A percentile compares a stretch with the other conserved stretches of the same genome.
Evolutionary conservation across 176 grass and related monocot genomes (phyloP).

Genomic region (Oryza meridionalis): DNA sequence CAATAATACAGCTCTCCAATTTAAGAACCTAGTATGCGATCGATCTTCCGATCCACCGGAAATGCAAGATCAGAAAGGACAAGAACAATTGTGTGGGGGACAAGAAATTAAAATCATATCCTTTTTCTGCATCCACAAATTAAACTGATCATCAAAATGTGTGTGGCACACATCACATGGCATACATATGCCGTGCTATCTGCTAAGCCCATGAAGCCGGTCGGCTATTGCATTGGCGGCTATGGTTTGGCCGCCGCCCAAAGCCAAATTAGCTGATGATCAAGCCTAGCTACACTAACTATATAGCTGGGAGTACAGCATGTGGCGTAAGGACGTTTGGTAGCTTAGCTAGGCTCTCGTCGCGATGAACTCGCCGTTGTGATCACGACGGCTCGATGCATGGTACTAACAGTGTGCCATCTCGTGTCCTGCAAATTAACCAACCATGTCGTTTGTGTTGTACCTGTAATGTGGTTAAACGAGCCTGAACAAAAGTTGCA

Average conservation of each 20-base stretch:
- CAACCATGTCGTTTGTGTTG: not conserved
- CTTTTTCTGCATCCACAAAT: not conserved
- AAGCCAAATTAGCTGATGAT: too few relatives aligned
- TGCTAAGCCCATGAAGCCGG: not conserved
- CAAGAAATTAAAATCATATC: not conserved
- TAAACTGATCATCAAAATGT: not conserved
- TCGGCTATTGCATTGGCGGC: not conserved
- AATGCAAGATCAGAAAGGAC: not conserved
- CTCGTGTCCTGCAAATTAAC: not conserved
- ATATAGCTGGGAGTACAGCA: not conserved
- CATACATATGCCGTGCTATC: not conserved
- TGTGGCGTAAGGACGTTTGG: not conserved
- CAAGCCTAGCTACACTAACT: too few relatives aligned
- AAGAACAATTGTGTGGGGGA: not conserved
- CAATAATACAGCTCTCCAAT: too few relatives aligned
- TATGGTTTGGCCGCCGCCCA: not conserved
- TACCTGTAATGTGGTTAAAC: not conserved
- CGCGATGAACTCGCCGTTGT: not conserved
- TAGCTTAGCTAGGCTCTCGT: not conserved
- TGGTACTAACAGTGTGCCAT: not conserved
- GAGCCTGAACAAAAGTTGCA: not conserved
- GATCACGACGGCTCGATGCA: slow-evolving; percentile 32
- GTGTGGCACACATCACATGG: not conserved
- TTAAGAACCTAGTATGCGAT: too few relatives aligned
- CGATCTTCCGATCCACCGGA: not conserved